A percentile compares a stretch with the other conserved stretches of the same genome.
Evolutionary conservation across 1,284 basidiomycete genomes (phyloP).

Genomic region (Bjerkandera adusta): DNA sequence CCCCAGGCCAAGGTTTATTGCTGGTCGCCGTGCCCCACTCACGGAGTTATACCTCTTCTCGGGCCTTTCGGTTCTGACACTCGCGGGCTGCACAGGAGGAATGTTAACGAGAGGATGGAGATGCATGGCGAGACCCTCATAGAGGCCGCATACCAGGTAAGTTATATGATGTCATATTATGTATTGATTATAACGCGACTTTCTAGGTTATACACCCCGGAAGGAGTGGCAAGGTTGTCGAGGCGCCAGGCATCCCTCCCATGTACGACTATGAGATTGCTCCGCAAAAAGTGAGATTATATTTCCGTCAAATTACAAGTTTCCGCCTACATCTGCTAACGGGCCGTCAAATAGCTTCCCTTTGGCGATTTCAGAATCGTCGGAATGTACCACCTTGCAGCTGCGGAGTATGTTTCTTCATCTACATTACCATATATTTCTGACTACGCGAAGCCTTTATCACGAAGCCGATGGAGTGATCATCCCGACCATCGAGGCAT

Average conservation of each 20-base stretch:
- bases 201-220: background rate
- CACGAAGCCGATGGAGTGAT: constrained; percentile 1
- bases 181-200: background rate
- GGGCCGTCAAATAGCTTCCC: background rate
- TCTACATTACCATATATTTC: no score
- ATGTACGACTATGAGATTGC: constrained; percentile 10
- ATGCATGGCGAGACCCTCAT: background rate
- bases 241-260: constrained; percentile 7
- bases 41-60: background rate
- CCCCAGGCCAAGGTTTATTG: background rate
- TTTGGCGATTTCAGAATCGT: background rate
- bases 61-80: background rate
- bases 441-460: no score
- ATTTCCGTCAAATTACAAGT: background rate
- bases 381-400: background rate
- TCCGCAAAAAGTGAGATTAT: constrained; percentile 7
- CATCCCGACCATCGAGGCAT: background rate
- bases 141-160: background rate
- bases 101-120: background rate
- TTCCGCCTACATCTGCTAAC: background rate
- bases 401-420: background rate
- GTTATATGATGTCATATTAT: background rate
- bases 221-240: constrained; percentile 2
- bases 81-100: background rate
- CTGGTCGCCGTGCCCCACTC: background rate